Percentiles rank a stretch among this genome's conserved stretches.
These are phyloP conservation scores for Lachancea kluyveri DNA, from an alignment of 805 yeast genomes.

Conservation along the genomic window DNA sequence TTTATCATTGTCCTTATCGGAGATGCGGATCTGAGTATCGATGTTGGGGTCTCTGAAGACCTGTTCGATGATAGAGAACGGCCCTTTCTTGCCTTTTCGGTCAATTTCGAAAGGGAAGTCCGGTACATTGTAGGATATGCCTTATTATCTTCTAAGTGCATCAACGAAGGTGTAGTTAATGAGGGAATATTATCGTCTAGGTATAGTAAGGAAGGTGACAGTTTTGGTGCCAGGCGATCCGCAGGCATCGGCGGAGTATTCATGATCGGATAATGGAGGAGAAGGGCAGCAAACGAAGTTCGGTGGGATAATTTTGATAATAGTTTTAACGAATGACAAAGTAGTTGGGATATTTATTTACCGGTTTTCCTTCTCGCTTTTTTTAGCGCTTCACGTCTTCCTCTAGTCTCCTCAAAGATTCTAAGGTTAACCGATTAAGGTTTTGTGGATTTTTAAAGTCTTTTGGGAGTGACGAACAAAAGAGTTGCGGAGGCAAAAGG, in stretches of 20 bases:
- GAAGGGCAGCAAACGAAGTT: not conserved
- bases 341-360: conserved; percentile 4
- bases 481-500: no score
- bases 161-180: conserved; percentile 25
- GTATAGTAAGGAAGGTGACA: conserved; percentile 25
- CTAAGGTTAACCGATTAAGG: no score
- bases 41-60: conserved; percentile 13
- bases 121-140: conserved; percentile 18
- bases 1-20: conserved; percentile 23
- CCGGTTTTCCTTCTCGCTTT: no score
- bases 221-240: conserved; percentile 23
- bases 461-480: no score
- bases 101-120: conserved; percentile 29
- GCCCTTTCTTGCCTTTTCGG: conserved; percentile 13
- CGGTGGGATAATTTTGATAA: not conserved
- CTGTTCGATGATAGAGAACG: conserved; percentile 4
- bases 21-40: conserved; percentile 22
- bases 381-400: conserved; percentile 1
- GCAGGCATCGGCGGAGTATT: conserved; percentile 25
- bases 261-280: conserved; percentile 7
- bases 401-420: no score
- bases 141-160: conserved; percentile 20
- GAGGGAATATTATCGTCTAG: conserved; percentile 21
- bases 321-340: conserved; percentile 5
- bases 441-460: no score